Conservation (phyloP, 2,329 filamentous ascomycete species). For the Hymenoscyphus repandus region DNA sequence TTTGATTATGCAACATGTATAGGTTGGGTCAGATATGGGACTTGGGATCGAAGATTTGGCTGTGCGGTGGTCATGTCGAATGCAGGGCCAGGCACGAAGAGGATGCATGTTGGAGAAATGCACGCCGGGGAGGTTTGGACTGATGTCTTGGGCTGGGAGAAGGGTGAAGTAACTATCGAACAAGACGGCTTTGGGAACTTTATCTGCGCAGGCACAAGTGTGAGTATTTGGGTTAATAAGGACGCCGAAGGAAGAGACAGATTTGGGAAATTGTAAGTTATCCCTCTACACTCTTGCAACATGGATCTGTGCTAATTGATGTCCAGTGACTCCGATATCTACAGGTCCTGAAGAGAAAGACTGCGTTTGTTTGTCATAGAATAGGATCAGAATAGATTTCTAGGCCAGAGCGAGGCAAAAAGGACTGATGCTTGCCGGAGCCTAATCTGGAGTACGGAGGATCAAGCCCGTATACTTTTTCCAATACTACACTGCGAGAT, state of each 20-base stretch:
- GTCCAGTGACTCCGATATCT: conserved; percentile 26
- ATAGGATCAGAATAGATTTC: neutral
- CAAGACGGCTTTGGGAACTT: conserved; percentile 55
- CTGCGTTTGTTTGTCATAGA: neutral
- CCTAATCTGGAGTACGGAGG: neutral
- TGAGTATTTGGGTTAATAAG: conserved; percentile 57
- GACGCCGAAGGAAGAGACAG: conserved; percentile 45
- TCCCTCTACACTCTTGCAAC: neutral
- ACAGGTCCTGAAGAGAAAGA: conserved; percentile 16
- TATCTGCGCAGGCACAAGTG: conserved; percentile 45
- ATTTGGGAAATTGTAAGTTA: conserved; percentile 36
- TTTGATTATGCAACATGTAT: conserved; percentile 56
- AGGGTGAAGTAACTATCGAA: conserved; percentile 53
- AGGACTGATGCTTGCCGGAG: too few relatives aligned
- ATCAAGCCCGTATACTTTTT: neutral
- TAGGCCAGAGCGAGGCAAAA: neutral
- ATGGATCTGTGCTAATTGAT: conserved; percentile 9
- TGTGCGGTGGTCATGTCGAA: conserved; percentile 55
- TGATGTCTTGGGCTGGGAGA: conserved; percentile 52
- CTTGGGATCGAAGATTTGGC: conserved; percentile 41
- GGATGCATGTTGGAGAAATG: conserved; percentile 56
- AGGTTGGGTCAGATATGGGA: conserved; percentile 50
- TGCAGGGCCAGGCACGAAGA: conserved; percentile 42
- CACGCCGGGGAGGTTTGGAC: conserved; percentile 59
- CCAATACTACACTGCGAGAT: neutral